Percentiles rank a stretch among this genome's conserved stretches.
Conservation (phyloP, 164 flowering plant genomes). For the Buxus sempervirens region DNA sequence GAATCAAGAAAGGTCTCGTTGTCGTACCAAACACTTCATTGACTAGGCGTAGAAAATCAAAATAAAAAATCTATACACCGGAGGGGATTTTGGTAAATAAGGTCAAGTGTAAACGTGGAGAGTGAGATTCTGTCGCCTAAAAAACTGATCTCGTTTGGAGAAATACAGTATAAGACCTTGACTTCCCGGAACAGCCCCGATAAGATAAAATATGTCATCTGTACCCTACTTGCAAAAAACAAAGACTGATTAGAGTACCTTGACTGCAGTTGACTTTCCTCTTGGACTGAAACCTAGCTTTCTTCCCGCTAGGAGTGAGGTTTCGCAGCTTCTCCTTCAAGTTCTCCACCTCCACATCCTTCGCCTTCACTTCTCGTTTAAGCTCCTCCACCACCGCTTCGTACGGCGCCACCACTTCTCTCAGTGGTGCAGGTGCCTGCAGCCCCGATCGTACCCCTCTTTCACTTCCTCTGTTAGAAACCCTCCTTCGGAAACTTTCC, state of each 20-base stretch:
- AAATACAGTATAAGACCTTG: too few relatives aligned
- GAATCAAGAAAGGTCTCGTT: too few relatives aligned
- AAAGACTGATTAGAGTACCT: too few relatives aligned
- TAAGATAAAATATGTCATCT: too few relatives aligned
- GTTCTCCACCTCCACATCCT: constrained; percentile 62
- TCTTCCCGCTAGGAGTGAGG: constrained; percentile 34
- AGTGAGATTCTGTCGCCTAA: too few relatives aligned
- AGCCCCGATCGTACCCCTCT: constrained; percentile 18
- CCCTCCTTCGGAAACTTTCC: constrained; percentile 66
- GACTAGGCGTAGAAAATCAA: too few relatives aligned
- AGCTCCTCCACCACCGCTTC: constrained; percentile 90
- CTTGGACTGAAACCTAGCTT: constrained; percentile 39
- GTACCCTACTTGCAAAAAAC: too few relatives aligned
- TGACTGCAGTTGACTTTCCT: constrained; percentile 52
- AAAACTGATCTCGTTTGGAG: too few relatives aligned
- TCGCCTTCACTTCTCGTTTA: constrained; percentile 74
- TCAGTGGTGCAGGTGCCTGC: constrained; percentile 41
- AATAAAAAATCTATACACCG: too few relatives aligned
- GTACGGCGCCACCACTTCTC: constrained; percentile 84
- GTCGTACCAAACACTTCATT: too few relatives aligned
- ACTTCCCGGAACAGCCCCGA: too few relatives aligned
- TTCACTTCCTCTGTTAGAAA: constrained; percentile 24
- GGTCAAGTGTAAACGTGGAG: too few relatives aligned
- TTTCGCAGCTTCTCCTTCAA: constrained; percentile 63
- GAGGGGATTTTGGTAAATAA: constrained; percentile 4